Percentiles rank a stretch among this genome's conserved stretches.
These are phyloP conservation scores for Zoysia matrella DNA, from an alignment of 202 grass and related monocot genomes.

Conservation along the genomic window DNA sequence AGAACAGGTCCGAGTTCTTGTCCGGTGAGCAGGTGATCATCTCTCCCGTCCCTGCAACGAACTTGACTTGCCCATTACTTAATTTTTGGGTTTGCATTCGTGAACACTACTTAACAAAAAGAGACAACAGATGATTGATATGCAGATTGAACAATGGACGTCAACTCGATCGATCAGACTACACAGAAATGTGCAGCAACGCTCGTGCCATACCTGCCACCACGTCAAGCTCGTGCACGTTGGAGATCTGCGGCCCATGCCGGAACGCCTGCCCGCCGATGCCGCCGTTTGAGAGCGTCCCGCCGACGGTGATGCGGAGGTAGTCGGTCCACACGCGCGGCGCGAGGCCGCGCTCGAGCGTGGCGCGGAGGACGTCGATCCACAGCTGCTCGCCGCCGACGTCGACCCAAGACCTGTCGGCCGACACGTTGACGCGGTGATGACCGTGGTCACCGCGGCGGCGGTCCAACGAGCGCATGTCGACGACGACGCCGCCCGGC, in stretches of 20 bases:
- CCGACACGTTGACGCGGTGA: not conserved
- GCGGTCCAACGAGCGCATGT: slow-evolving; percentile 44
- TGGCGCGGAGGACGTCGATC: slow-evolving; percentile 56
- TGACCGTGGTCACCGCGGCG: fast-evolving
- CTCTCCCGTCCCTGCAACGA: slow-evolving; percentile 53
- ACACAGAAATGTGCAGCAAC: not conserved
- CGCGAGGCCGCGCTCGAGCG: slow-evolving; percentile 40
- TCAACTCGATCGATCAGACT: not conserved
- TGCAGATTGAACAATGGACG: not conserved
- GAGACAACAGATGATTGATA: too few species aligned
- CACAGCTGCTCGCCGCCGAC: slow-evolving; percentile 63
- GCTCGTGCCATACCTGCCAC: slow-evolving; percentile 49
- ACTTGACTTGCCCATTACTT: not conserved
- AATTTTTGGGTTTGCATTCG: not conserved
- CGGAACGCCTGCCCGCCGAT: slow-evolving; percentile 53
- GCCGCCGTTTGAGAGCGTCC: slow-evolving; percentile 61
- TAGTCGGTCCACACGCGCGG: slow-evolving; percentile 67
- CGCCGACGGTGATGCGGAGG: slow-evolving; percentile 58
- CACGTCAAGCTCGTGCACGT: slow-evolving; percentile 67
- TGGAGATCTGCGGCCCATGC: slow-evolving; percentile 59
- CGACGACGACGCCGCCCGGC: slow-evolving; percentile 47
- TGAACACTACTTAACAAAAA: not conserved
- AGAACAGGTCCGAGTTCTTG: slow-evolving; percentile 53
- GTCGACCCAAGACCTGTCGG: slow-evolving; percentile 42
- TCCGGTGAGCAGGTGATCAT: slow-evolving; percentile 52